phyloP scores from a whole-genome alignment of 2,329 filamentous ascomycete genomes.

The Sporothrix phasma region DNA sequence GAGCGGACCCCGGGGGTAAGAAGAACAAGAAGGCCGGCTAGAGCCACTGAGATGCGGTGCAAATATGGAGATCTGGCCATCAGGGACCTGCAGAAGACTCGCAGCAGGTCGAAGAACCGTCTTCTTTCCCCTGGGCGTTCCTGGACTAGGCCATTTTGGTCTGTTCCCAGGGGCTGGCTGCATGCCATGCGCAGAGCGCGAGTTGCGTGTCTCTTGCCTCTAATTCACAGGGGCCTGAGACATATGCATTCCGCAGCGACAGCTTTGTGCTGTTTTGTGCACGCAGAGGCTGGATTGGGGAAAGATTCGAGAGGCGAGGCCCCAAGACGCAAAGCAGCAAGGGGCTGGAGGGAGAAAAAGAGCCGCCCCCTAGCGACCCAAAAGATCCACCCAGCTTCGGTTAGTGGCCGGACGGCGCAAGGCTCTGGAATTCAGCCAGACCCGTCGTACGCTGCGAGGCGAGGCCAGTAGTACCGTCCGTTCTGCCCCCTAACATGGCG shows the following conservation, averaged over 20 bases:
- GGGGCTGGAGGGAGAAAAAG: conserved; percentile 6
- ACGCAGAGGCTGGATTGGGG: neutral
- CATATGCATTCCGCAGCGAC: conserved; percentile 7
- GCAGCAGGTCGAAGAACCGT: neutral
- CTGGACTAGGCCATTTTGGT: conserved; percentile 9
- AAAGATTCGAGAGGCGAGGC: neutral
- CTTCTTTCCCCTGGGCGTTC: neutral
- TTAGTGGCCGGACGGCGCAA: neutral
- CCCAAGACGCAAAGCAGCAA: conserved; percentile 2
- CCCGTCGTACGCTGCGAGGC: neutral
- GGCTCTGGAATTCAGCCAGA: conserved; percentile 11
- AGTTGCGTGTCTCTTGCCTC: conserved; percentile 1
- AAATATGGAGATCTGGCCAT: neutral
- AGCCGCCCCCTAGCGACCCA: too few species aligned
- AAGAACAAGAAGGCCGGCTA: neutral
- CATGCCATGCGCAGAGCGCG: conserved; percentile 6
- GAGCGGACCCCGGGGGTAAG: neutral
- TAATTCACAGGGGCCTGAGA: neutral
- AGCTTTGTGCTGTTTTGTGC: neutral
- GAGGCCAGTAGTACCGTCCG: too few species aligned
- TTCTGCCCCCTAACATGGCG: neutral
- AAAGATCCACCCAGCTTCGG: neutral
- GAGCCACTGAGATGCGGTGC: neutral
- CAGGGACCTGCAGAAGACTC: neutral
- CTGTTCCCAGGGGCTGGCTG: conserved; percentile 9